These are phyloP conservation scores for Rhynchospora pubera DNA, from an alignment of 176 grass and related monocot species.

Conservation along the genomic window DNA sequence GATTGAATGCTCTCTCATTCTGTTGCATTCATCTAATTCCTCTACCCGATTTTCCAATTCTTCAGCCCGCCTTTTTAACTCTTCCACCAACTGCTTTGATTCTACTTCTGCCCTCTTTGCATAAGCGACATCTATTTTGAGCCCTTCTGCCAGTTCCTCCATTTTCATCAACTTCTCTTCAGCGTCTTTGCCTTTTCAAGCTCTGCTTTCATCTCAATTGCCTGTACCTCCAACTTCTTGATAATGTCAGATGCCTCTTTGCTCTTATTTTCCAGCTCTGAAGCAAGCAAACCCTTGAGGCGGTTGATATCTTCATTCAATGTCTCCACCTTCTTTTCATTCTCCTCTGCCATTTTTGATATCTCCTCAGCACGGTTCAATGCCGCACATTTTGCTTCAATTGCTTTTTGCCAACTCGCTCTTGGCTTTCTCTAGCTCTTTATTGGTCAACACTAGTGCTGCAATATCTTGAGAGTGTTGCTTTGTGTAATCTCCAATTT, in stretches of 20 bases:
- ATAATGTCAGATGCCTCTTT: constrained; percentile 33
- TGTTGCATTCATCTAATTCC: constrained; percentile 22
- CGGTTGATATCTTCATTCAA: constrained; percentile 31
- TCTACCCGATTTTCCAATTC: constrained; percentile 30
- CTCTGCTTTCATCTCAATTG: constrained; percentile 18
- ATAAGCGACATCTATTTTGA: constrained; percentile 50
- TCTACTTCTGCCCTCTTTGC: constrained; percentile 53
- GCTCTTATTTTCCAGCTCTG: constrained; percentile 31
- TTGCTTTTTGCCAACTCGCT: constrained; percentile 38
- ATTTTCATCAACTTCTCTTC: constrained; percentile 36
- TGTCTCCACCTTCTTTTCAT: constrained; percentile 32
- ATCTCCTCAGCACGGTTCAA: constrained; percentile 33
- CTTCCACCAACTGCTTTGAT: constrained; percentile 27
- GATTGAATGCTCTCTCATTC: constrained; percentile 37
- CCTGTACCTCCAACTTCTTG: constrained; percentile 31
- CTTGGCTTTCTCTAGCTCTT: constrained; percentile 48
- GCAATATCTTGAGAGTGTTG: constrained; percentile 48
- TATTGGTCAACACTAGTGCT: constrained; percentile 25
- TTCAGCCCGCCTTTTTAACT: constrained; percentile 42
- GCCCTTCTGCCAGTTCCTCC: constrained; percentile 29
- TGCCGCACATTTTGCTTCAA: constrained; percentile 33
- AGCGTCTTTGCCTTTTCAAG: constrained; percentile 33
- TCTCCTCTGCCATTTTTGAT: constrained; percentile 29
- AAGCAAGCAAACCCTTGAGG: constrained; percentile 28
- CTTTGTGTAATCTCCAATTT: constrained; percentile 28